phyloP scores from a whole-genome alignment of 306 rosid genomes.

The Malus sylvestris region DNA sequence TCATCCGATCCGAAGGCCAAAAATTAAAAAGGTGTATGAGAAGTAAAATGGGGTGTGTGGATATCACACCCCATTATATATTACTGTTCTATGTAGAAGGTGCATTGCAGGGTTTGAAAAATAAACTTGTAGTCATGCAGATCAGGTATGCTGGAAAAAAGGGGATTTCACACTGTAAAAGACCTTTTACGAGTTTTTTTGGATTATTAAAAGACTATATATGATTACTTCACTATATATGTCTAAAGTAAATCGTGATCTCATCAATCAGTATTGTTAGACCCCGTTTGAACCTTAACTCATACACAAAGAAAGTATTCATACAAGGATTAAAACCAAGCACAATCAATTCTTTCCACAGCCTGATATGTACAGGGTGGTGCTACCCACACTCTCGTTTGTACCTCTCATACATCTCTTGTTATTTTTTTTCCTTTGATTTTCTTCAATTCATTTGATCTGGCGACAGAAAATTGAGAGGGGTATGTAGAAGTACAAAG shows the following conservation, averaged over 20 bases:
- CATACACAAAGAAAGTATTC: neutral
- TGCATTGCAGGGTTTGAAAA: neutral
- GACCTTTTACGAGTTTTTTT: neutral
- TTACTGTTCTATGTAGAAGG: neutral
- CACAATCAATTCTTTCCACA: neutral
- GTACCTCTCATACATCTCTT: too few relatives aligned
- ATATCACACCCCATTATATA: neutral
- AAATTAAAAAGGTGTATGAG: too few relatives aligned
- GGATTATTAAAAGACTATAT: neutral
- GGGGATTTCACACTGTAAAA: neutral
- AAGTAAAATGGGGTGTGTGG: too few relatives aligned
- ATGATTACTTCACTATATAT: neutral
- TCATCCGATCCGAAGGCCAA: too few relatives aligned
- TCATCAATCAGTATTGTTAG: neutral
- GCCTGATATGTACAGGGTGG: too few relatives aligned
- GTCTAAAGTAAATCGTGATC: neutral
- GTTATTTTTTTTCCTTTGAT: too few relatives aligned
- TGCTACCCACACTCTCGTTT: fast-evolving
- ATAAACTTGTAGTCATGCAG: neutral
- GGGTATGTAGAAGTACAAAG: too few relatives aligned
- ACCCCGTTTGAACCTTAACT: neutral
- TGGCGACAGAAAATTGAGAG: fast-evolving
- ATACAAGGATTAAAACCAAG: neutral
- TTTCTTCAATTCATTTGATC: too few relatives aligned
- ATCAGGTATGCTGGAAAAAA: neutral